These are phyloP conservation scores for Acanthamoeba rhysodes DNA, from an alignment of 208 protist genomes.

Conservation along the genomic window DNA sequence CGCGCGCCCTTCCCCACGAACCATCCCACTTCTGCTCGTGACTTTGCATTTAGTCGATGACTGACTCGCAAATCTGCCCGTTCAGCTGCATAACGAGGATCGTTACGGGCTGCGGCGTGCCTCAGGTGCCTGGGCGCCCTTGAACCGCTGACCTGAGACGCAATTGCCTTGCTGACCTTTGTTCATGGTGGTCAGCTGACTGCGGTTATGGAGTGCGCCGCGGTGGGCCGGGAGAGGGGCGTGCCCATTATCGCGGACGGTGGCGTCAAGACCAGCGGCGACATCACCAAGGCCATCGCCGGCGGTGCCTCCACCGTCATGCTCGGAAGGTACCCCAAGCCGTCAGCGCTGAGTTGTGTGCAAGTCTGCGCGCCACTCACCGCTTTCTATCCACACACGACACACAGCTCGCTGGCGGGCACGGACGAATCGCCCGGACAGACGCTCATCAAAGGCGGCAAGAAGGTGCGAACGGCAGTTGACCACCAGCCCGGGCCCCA, in stretches of 20 bases:
- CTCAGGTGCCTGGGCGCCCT: slow-evolving; percentile 95
- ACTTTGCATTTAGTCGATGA: too few relatives aligned
- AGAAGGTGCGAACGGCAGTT: slow-evolving; percentile 23
- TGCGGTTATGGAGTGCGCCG: slow-evolving; percentile 37
- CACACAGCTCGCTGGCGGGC: slow-evolving; percentile 76
- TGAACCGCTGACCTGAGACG: too few relatives aligned
- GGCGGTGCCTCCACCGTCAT: slow-evolving; percentile 92
- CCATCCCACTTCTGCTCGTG: background rate
- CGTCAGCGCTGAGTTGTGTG: too few relatives aligned
- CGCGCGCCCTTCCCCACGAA: slow-evolving; percentile 81
- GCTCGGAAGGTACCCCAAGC: slow-evolving; percentile 83
- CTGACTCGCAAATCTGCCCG: background rate
- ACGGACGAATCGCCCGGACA: slow-evolving; percentile 84
- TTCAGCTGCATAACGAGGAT: slow-evolving; percentile 91
- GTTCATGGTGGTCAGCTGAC: background rate
- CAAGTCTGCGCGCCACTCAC: too few relatives aligned
- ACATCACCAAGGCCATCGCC: slow-evolving; percentile 97
- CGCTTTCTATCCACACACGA: background rate
- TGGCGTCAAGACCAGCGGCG: slow-evolving; percentile 95
- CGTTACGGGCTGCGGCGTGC: slow-evolving; percentile 89
- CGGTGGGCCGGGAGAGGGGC: slow-evolving; percentile 87
- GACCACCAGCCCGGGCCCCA: background rate
- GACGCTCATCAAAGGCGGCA: slow-evolving; percentile 81
- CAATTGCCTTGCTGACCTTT: too few relatives aligned
- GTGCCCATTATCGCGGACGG: slow-evolving; percentile 97